Conservation (phyloP, 768 basidiomycete genomes). For the Coprinopsis marcescibilis region DNA sequence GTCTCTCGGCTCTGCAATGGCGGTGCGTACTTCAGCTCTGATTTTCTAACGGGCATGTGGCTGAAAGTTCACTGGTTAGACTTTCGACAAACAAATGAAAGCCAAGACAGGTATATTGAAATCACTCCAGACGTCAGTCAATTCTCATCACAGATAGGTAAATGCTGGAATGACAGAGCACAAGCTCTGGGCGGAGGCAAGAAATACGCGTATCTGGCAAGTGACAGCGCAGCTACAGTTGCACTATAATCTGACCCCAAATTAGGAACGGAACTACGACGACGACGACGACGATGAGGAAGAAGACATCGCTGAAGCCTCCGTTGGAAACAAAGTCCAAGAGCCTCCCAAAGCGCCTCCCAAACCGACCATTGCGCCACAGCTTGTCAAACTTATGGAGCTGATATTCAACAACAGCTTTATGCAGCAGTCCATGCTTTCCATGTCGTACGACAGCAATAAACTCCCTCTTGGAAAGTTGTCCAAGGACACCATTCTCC, state of each 20-base stretch:
- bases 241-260: not conserved
- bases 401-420: conserved; percentile 3
- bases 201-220: conserved; percentile 3
- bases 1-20: not conserved
- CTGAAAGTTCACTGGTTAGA: not conserved
- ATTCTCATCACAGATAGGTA: not conserved
- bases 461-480: conserved; percentile 4
- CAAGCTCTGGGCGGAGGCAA: not conserved
- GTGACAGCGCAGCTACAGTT: not conserved
- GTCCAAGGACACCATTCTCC: conserved; percentile 4
- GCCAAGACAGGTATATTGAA: not conserved
- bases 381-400: conserved; percentile 1
- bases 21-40: not conserved
- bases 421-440: conserved; percentile 1
- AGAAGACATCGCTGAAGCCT: not conserved
- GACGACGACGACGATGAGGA: not conserved
- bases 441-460: conserved; percentile 4
- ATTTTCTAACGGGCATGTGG: not conserved
- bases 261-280: conserved; percentile 3
- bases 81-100: conserved; percentile 5
- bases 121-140: not conserved
- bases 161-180: not conserved
- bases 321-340: not conserved
- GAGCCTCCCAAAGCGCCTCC: not conserved
- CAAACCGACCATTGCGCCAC: not conserved